These are phyloP conservation scores for Phytophthora citricola DNA, from an alignment of 352 stramenopile species.

Conservation along the genomic window DNA sequence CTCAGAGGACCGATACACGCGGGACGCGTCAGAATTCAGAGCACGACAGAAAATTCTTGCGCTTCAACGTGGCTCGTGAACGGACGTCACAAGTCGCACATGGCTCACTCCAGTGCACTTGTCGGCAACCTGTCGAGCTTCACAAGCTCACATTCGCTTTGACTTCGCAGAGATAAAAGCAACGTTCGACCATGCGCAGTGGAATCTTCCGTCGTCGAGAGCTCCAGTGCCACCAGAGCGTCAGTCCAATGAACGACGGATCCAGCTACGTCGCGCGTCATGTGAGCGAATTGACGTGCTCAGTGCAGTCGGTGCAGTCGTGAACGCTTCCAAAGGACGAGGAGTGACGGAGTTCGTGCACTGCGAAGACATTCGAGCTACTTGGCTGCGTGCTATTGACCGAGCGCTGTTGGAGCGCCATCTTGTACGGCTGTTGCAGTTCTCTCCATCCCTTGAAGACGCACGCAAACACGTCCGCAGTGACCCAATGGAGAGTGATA, in stretches of 20 bases:
- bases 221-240: slow-evolving; percentile 14
- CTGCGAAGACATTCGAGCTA: slow-evolving; percentile 9
- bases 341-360: slow-evolving; percentile 15
- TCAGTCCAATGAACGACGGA: slow-evolving; percentile 15
- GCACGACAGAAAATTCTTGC: slow-evolving; percentile 25
- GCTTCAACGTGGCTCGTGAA: slow-evolving; percentile 28
- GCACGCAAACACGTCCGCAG: slow-evolving; percentile 5
- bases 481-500: background rate
- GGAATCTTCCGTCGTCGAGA: slow-evolving; percentile 20
- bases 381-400: slow-evolving; percentile 9
- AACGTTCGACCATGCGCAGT: slow-evolving; percentile 6
- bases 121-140: background rate
- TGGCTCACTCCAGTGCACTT: slow-evolving; percentile 17
- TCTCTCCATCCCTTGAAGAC: slow-evolving; percentile 20
- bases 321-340: slow-evolving; percentile 9
- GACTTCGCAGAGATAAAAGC: background rate
- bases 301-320: slow-evolving; percentile 12
- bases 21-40: slow-evolving; percentile 15
- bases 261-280: slow-evolving; percentile 24
- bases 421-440: slow-evolving; percentile 13
- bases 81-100: slow-evolving; percentile 19
- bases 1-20: slow-evolving; percentile 8
- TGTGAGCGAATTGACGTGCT: slow-evolving; percentile 18
- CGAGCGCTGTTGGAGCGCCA: slow-evolving; percentile 20
- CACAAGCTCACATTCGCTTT: slow-evolving; percentile 15